Evolutionary conservation across 2,329 filamentous ascomycete genomes (phyloP), one percentile per base, ranked within the genome.

Genomic region (Aureobasidium sp.): DNA sequence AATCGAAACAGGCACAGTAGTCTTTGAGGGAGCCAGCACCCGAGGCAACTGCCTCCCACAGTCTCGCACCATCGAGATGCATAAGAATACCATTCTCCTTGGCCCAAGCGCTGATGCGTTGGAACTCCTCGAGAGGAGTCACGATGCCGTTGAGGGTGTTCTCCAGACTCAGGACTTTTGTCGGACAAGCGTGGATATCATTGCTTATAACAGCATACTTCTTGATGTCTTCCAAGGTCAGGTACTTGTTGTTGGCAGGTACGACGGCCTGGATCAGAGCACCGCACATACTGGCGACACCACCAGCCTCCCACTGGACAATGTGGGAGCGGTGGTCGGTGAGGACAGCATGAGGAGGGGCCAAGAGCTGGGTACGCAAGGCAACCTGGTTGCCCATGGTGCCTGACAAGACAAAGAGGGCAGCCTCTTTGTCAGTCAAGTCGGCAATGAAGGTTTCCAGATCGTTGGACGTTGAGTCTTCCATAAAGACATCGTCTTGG

Each of bases 361-460:
- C 87, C 0, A 79, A 81, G 15, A 96, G 80, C 62, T 94, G 87
- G 1, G 88, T 81, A 40, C 92, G 84, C 43, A 96, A 80, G 0
- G 88, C 86, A 19, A 96, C 78, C 72, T 96, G 91, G 74, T 96
- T 96, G 42, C 90, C 91, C 91, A 96, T 96, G 4, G 92, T 96
- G 3, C 93, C 93, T 0, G 89, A 94, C 62, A 95, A 79, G 60
- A 96, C 89, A 58, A 96, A 85, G 4, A 96, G 78, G 0, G 83
- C 88, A 8, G 84, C 84, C 68, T 91, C 86, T 67, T 95, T 91
- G 66, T 84, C 84, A 0, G 89, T 83, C 3, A 95, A 80, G 33
- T 80, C 70, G 19, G 90, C 89, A 46, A 95, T 80, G 71, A 88
- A 86, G 47, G 80, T 75, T 72, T 96, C 89, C 42, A 97, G 83